These are phyloP conservation scores for Choanephora cucurbitarum DNA, from an alignment of 371 early-diverging fungal species.

Conservation along the genomic window DNA sequence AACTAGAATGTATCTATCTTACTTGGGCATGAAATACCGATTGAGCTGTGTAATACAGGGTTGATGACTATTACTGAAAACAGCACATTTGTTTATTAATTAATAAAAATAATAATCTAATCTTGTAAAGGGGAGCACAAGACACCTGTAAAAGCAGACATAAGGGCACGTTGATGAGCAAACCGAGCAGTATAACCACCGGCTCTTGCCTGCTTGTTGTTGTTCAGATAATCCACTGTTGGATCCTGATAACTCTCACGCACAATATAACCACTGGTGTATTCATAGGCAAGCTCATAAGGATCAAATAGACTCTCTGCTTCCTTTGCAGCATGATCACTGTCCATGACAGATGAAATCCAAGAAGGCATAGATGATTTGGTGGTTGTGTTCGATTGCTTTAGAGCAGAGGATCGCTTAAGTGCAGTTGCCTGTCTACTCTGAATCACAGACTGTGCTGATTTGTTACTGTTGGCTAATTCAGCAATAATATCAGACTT, in stretches of 20 bases:
- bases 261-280: conserved; percentile 44
- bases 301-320: conserved; percentile 58
- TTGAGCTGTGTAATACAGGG: conserved; percentile 54
- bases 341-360: conserved; percentile 49
- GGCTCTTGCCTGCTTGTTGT: conserved; percentile 47
- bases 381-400: conserved; percentile 21
- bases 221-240: conserved; percentile 43
- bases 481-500: conserved; percentile 54
- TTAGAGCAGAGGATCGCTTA: conserved; percentile 44
- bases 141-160: conserved; percentile 56
- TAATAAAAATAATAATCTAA: neutral
- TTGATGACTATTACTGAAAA: too few species aligned
- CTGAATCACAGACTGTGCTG: conserved; percentile 51
- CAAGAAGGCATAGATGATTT: conserved; percentile 41
- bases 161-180: conserved; percentile 58
- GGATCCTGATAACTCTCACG: conserved; percentile 55
- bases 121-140: conserved; percentile 27
- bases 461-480: conserved; percentile 53
- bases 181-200: conserved; percentile 61
- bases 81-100: neutral
- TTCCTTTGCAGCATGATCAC: conserved; percentile 47
- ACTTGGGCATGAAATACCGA: conserved; percentile 55
- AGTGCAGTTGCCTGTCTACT: conserved; percentile 43
- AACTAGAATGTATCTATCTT: conserved; percentile 51
- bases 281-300: conserved; percentile 51